Base-by-base conservation (phyloP, 179 eudicot genomes). In the Drosera spatulata region DNA sequence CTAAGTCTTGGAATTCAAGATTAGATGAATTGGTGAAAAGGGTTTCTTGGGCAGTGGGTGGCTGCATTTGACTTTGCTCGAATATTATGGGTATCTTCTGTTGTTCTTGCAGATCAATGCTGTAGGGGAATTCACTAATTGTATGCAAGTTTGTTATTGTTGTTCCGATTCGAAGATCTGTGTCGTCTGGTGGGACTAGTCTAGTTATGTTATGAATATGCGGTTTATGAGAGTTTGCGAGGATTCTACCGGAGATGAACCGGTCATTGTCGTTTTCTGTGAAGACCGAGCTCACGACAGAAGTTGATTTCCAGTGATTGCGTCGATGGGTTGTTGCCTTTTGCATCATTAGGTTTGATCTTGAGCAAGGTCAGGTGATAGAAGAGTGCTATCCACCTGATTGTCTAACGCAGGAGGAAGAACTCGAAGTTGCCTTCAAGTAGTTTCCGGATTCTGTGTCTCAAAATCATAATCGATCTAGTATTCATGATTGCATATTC, bases 371-470 rank as follows among this genome's bases (percentile, higher is more conserved):
- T 41, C 99, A 89, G 79, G 84, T 89, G 42, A 79, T 89, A 48
- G 99, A 93, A 73, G 91, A 89, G 64, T 89, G 97, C 72, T 86
- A 66, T 65, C 99, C 99, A 43, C 69, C 88, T 39, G 75, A 68
- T 47, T 82, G 82, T 71, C 80, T 93, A 47, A 76, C 82, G 47
- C 83, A 73, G 53, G 88, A 82, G 45, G 97, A 93, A 71, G 97
- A 89, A 69, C 86, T 93, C 51, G 89, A 82, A 63, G 71, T 75
- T 43, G 87, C 99, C 12, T 89, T 86, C 70, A 89, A 82, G 69
- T 93, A 95, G 5, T 89, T 89, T 61, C 97, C 97, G 0, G 99
- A 89, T 77, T 93, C 99, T 14, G 93, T 93, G 39, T 89, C 97
- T 10, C 99, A 89, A 66, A 75, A 86, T 60, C 86, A 89, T 57